phyloP scores from a whole-genome alignment of 441 rosid species.

The Eugenia klotzschiana region DNA sequence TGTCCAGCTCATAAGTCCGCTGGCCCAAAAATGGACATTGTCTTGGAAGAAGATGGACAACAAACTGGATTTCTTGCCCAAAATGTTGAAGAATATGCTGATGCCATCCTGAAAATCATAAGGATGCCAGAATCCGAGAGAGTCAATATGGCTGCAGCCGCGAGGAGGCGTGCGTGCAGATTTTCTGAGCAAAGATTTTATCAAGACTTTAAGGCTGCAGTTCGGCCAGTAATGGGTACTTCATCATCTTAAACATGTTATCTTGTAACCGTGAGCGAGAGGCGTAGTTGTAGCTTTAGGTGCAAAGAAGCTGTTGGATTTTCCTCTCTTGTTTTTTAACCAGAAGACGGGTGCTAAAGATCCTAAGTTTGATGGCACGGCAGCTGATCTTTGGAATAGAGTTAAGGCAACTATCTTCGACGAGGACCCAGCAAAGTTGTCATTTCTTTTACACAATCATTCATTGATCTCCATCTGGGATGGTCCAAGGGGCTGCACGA shows the following conservation, averaged over 20 bases:
- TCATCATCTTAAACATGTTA: neutral
- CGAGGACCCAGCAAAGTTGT: neutral
- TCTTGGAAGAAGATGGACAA: conserved; percentile 68
- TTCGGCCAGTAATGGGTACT: conserved; percentile 22
- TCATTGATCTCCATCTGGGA: neutral
- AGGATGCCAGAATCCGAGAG: conserved; percentile 54
- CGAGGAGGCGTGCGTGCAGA: conserved; percentile 52
- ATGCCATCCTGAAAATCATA: conserved; percentile 43
- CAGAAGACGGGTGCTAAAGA: neutral
- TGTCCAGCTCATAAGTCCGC: conserved; percentile 77
- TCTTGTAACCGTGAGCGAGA: neutral
- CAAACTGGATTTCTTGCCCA: conserved; percentile 77
- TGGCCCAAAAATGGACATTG: conserved; percentile 88
- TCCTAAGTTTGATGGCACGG: neutral
- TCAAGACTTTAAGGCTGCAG: conserved; percentile 54
- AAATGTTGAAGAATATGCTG: conserved; percentile 51
- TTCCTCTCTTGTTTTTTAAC: neutral
- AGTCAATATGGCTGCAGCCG: conserved; percentile 56
- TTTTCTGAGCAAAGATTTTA: conserved; percentile 68
- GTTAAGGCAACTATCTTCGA: neutral
- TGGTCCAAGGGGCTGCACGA: neutral
- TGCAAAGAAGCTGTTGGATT: neutral
- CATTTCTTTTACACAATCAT: neutral
- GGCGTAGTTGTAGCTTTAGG: neutral
- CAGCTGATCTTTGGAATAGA: neutral